phyloP scores from a whole-genome alignment of 129 eudicot genomes.

The Lactuca sativa region DNA sequence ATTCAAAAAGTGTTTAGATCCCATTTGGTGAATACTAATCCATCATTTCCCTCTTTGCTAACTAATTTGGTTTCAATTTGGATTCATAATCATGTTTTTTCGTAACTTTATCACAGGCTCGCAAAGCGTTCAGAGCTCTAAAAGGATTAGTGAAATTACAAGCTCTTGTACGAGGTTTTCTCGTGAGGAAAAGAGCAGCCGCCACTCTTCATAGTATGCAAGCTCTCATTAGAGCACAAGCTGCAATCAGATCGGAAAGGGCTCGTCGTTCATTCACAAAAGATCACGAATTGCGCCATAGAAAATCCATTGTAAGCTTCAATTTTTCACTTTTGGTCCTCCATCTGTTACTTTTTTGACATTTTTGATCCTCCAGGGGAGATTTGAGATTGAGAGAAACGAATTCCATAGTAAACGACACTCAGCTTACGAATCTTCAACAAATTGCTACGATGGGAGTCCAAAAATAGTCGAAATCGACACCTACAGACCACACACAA shows the following conservation, averaged over 20 bases:
- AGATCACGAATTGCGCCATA: constrained; percentile 43
- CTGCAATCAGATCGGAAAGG: constrained; percentile 57
- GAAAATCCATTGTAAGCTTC: constrained; percentile 69
- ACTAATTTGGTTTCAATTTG: background rate
- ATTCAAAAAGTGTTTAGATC: constrained; percentile 82
- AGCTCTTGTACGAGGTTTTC: constrained; percentile 88
- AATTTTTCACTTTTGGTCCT: background rate
- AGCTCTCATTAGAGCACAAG: constrained; percentile 85
- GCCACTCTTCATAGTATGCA: constrained; percentile 96
- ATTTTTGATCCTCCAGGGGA: constrained; percentile 40
- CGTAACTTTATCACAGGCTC: constrained; percentile 49
- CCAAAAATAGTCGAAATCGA: constrained; percentile 89
- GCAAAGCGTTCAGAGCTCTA: constrained; percentile 82
- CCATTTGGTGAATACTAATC: constrained; percentile 53
- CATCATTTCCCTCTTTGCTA: background rate
- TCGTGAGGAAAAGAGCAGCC: constrained; percentile 81
- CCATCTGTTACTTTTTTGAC: background rate
- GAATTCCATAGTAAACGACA: constrained; percentile 73
- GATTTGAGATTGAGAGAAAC: constrained; percentile 54
- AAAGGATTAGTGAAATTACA: constrained; percentile 90
- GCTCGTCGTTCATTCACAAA: constrained; percentile 59
- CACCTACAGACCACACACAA: constrained; percentile 65
- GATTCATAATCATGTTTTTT: constrained; percentile 5
- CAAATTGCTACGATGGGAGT: constrained; percentile 55
- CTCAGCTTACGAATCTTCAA: constrained; percentile 51